Evolutionary conservation across 768 basidiomycete genomes (phyloP).

Genomic region (Phaffia tasmanica): DNA sequence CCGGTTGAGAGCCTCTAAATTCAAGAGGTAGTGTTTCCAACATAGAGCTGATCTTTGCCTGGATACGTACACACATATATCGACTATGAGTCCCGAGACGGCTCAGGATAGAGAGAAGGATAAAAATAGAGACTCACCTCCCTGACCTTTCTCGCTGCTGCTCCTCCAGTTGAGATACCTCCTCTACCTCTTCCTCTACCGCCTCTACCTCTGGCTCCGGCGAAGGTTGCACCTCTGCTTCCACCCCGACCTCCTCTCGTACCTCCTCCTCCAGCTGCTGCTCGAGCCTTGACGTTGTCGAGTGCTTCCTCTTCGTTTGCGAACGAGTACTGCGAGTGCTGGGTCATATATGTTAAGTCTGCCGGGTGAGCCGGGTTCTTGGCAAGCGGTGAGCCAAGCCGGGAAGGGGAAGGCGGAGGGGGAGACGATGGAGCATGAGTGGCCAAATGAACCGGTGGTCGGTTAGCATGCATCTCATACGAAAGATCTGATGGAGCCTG

Average conservation of each 20-base stretch:
- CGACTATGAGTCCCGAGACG: background rate
- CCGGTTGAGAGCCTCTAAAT: conserved; percentile 78
- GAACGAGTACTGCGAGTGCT: conserved; percentile 11
- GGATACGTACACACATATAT: conserved; percentile 45
- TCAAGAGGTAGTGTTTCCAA: conserved; percentile 72
- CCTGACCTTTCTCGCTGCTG: conserved; percentile 67
- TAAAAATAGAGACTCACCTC: conserved; percentile 43
- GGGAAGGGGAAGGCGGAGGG: background rate
- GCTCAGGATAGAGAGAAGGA: background rate
- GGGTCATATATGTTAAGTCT: conserved; percentile 23
- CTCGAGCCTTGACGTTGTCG: background rate
- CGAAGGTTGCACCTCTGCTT: background rate
- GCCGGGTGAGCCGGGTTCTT: conserved; percentile 11
- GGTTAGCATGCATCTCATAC: conserved; percentile 10
- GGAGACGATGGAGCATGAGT: background rate
- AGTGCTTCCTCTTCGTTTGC: background rate
- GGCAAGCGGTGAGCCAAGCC: conserved; percentile 1
- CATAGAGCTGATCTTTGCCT: conserved; percentile 49
- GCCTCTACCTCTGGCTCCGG: background rate
- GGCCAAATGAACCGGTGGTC: background rate
- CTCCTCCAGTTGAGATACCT: background rate
- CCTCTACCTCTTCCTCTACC: conserved; percentile 7
- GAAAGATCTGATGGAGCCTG: conserved; percentile 22
- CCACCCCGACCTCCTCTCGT: background rate
- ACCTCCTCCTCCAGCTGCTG: background rate